phyloP scores from a whole-genome alignment of 768 basidiomycete species.

The Dentipellis sp. region DNA sequence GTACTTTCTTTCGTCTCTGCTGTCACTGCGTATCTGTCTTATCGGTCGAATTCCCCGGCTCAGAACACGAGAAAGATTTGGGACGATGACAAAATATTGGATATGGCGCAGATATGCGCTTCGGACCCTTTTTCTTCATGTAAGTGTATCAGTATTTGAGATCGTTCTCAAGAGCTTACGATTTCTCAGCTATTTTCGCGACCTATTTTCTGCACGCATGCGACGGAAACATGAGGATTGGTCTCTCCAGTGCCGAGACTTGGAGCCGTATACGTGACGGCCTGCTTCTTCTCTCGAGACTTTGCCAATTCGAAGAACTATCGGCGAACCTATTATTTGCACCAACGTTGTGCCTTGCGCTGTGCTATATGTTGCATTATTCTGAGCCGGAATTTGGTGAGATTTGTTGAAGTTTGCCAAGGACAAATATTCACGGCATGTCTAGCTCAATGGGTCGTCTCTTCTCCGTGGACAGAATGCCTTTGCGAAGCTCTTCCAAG shows the following conservation, averaged over 20 bases:
- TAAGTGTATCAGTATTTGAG: constrained; percentile 20
- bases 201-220: constrained; percentile 26
- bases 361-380: constrained; percentile 28
- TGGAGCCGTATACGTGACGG: constrained; percentile 46
- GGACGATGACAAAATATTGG: constrained; percentile 30
- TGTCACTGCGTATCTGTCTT: too few species aligned
- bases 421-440: neutral
- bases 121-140: constrained; percentile 31
- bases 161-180: neutral
- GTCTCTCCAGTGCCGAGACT: constrained; percentile 37
- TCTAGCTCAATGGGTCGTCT: constrained; percentile 13
- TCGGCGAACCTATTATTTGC: constrained; percentile 40
- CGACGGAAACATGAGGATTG: constrained; percentile 17
- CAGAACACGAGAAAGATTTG: constrained; percentile 1
- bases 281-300: constrained; percentile 34
- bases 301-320: constrained; percentile 38
- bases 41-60: too few species aligned
- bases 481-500: constrained; percentile 29
- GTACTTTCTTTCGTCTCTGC: too few species aligned
- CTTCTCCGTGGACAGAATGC: constrained; percentile 44
- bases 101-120: constrained; percentile 20
- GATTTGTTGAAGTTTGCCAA: neutral
- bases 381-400: constrained; percentile 3
- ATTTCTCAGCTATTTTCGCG: constrained; percentile 8
- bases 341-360: constrained; percentile 40